phyloP scores from a whole-genome alignment of 495 filamentous ascomycete species.

The Neurospora sp. region DNA sequence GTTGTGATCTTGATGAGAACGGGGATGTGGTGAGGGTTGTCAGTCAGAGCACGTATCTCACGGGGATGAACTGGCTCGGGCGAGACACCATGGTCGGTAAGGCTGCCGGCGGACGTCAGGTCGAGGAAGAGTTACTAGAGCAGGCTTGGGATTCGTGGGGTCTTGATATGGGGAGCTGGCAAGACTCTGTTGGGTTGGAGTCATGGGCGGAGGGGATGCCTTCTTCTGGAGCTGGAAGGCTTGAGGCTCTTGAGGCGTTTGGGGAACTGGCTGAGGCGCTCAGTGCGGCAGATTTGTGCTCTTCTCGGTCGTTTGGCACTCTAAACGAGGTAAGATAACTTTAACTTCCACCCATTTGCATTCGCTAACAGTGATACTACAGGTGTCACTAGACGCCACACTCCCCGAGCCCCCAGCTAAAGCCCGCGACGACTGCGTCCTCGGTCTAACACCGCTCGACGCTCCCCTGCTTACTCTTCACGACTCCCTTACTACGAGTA shows the following conservation, averaged over 20 bases:
- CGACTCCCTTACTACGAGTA: conserved; percentile 7
- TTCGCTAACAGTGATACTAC: conserved; percentile 6
- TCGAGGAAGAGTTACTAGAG: conserved; percentile 44
- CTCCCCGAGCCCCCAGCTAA: conserved; percentile 49
- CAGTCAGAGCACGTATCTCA: conserved; percentile 68
- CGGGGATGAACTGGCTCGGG: conserved; percentile 68
- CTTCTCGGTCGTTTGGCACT: conserved; percentile 27
- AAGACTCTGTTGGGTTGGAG: conserved; percentile 20
- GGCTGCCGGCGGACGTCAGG: conserved; percentile 8
- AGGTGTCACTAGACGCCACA: conserved; percentile 50
- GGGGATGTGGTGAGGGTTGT: conserved; percentile 64
- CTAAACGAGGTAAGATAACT: conserved; percentile 27
- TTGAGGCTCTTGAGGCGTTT: conserved; percentile 22
- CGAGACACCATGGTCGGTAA: conserved; percentile 35
- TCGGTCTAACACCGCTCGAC: conserved; percentile 53
- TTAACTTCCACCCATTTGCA: background rate
- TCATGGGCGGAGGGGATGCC: conserved; percentile 19
- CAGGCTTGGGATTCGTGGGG: conserved; percentile 49
- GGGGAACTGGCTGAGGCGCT: conserved; percentile 27
- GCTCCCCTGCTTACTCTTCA: conserved; percentile 24
- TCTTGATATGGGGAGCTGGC: conserved; percentile 39
- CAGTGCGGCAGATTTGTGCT: conserved; percentile 43
- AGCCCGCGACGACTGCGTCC: conserved; percentile 50
- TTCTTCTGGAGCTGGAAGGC: conserved; percentile 4
- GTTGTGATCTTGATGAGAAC: conserved; percentile 53